Evolutionary conservation across 164 flowering plant species (phyloP).

Genomic region (Vitis rotundifolia): DNA sequence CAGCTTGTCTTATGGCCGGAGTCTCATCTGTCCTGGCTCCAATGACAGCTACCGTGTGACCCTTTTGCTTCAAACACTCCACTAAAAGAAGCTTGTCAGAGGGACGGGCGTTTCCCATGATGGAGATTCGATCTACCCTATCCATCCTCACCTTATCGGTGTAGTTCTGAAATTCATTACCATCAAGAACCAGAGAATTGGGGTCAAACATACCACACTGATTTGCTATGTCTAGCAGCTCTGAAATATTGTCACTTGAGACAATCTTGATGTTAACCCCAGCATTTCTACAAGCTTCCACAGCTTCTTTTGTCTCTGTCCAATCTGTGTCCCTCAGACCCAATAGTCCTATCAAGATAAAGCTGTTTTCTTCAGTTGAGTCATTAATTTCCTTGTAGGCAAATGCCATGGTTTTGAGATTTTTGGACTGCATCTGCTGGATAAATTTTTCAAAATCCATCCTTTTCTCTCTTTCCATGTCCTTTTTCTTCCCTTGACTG

Average conservation of each 20-base stretch:
- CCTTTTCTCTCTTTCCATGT: slow-evolving; percentile 9
- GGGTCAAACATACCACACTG: slow-evolving; percentile 1
- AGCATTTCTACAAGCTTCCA: slow-evolving; percentile 7
- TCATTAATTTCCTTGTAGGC: slow-evolving; percentile 7
- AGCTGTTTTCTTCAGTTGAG: background rate
- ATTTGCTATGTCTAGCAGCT: background rate
- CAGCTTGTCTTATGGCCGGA: slow-evolving; percentile 23
- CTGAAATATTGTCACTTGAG: slow-evolving; percentile 9
- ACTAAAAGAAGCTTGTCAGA: slow-evolving; percentile 12
- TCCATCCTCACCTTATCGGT: slow-evolving; percentile 11
- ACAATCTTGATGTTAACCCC: slow-evolving; percentile 17
- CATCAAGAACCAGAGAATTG: slow-evolving; percentile 13
- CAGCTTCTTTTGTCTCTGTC: slow-evolving; percentile 4
- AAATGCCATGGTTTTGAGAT: slow-evolving; percentile 13
- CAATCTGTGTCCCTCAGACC: slow-evolving; percentile 11
- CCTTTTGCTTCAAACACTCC: slow-evolving; percentile 18
- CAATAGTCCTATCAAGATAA: slow-evolving; percentile 18
- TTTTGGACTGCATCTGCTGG: background rate
- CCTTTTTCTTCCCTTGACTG: slow-evolving; percentile 3
- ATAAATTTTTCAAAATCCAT: background rate
- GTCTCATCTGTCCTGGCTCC: slow-evolving; percentile 18
- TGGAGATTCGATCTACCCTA: slow-evolving; percentile 7
- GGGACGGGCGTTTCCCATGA: slow-evolving; percentile 16
- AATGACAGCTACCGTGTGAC: slow-evolving; percentile 18
- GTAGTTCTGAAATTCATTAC: slow-evolving; percentile 11